Base-by-base conservation (phyloP, 257 asterid genomes). In the Anisodus acutangulus region DNA sequence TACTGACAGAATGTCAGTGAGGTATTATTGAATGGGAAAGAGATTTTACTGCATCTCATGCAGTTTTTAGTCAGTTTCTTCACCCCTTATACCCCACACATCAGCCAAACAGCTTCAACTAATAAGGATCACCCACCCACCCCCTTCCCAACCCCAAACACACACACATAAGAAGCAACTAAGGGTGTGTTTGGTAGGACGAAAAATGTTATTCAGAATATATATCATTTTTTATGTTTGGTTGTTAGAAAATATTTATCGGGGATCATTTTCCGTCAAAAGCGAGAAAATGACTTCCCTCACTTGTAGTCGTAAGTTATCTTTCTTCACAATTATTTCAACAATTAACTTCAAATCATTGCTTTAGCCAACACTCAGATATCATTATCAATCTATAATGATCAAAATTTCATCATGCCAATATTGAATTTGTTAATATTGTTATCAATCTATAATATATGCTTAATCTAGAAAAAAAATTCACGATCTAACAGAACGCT, bases 1-100 rank as follows among this genome's bases (percentile, higher is more conserved):
- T 78, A 81, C 67, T 41, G 72, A 85, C 39, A 83, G 87, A 83
- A 82, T 89, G 91, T 89, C 92, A 93, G 91, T 89, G 88, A 91
- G 89, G 88, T 87, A 88, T 85, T 88, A 86, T 85, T 88, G 87
- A 87, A 84, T 89, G 74, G 89, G 87, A 83, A 90, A 90, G 58
- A 63, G 88, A 66, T 90, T 81, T 83, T 82, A 55, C 90, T 85
- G 72, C 87, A 82, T 82, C 86, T 83, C 87, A 84, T 86, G 89
- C 89, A 85, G 64, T 80, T 22, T 87, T 86, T 78, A 71, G 85
- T 85, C 88, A 83, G 88, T 80, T 63, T 57, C 74, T 83, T 55
- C 63, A 74, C 62, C 63, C 47, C 45, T 47, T 47, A 10, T 72
- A 68, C 76, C 76, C 76, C 76, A 68, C 76, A 37, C 15, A 68